Percentiles rank a stretch among this genome's conserved stretches.
These are phyloP conservation scores for Anthracocystis walkeri DNA, from an alignment of 1,284 basidiomycete species.

Conservation along the genomic window DNA sequence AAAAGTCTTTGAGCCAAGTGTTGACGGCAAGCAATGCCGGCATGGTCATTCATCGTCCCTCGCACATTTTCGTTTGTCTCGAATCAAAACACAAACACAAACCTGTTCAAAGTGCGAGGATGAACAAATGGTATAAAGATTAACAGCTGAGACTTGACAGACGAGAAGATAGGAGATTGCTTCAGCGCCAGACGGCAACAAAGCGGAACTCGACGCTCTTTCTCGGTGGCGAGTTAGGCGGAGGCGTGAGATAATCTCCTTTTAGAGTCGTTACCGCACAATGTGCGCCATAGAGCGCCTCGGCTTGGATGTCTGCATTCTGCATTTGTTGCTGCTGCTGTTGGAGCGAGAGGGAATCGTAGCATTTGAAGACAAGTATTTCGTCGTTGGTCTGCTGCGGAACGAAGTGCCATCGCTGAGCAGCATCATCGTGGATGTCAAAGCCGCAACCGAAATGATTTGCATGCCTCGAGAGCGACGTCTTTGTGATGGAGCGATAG, in stretches of 20 bases:
- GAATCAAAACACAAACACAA: background rate
- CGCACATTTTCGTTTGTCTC: background rate
- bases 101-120: background rate
- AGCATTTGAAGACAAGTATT: conserved; percentile 36
- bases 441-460: conserved; percentile 37
- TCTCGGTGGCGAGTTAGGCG: conserved; percentile 22
- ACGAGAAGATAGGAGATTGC: background rate
- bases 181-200: conserved; percentile 37
- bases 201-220: conserved; percentile 43
- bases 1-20: too few species aligned
- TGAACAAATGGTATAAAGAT: background rate
- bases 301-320: background rate
- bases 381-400: conserved; percentile 40
- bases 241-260: conserved; percentile 14
- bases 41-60: background rate
- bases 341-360: conserved; percentile 32
- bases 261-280: conserved; percentile 29
- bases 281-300: conserved; percentile 40
- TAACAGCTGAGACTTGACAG: background rate
- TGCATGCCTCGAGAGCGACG: conserved; percentile 18
- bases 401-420: conserved; percentile 32
- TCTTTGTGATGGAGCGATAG: conserved; percentile 17
- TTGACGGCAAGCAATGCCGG: background rate
- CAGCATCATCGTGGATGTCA: conserved; percentile 23
- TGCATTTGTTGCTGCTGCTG: conserved; percentile 17